A percentile compares a stretch with the other conserved stretches of the same genome.
Evolutionary conservation across 352 stramenopile species (phyloP).

Genomic region (Elongisporangium undulatum): DNA sequence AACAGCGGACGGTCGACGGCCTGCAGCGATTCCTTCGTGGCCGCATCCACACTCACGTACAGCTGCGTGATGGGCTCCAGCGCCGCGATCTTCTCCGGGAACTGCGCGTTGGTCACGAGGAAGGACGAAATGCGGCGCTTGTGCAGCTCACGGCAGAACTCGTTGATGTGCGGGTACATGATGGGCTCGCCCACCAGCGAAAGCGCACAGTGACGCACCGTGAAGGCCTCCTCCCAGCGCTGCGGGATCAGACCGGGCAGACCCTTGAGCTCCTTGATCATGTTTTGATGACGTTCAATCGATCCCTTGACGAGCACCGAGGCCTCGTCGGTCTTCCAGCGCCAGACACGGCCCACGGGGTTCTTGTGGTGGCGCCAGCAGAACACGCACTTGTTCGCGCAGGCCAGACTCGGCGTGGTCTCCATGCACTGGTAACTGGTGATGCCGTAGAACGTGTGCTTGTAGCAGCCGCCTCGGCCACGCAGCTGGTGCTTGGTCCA

Average conservation of each 20-base stretch:
- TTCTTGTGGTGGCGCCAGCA: constrained; percentile 99
- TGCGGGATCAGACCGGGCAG: constrained; percentile 93
- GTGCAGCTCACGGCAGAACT: constrained; percentile 96
- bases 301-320: constrained; percentile 93
- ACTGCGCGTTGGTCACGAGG: constrained; percentile 98
- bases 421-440: constrained; percentile 99
- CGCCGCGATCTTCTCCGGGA: constrained; percentile 94
- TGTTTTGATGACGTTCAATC: constrained; percentile 86
- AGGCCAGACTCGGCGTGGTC: constrained; percentile 95
- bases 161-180: constrained; percentile 99
- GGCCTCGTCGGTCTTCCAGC: constrained; percentile 98
- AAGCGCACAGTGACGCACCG: constrained; percentile 95
- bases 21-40: constrained; percentile 95
- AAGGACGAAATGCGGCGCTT: constrained; percentile 95
- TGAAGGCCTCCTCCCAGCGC: constrained; percentile 95
- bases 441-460: constrained; percentile 99
- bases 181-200: constrained; percentile 97
- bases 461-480: constrained; percentile 97
- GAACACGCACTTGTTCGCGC: constrained; percentile 98
- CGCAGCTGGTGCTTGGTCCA: constrained; percentile 99
- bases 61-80: constrained; percentile 97
- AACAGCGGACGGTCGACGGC: constrained; percentile 96
- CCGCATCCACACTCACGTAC: constrained; percentile 98
- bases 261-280: constrained; percentile 96
- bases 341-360: constrained; percentile 96